Percentiles rank a stretch among this genome's conserved stretches.
Conservation (phyloP, 441 rosid species). For the Arabidopsis lyrata region DNA sequence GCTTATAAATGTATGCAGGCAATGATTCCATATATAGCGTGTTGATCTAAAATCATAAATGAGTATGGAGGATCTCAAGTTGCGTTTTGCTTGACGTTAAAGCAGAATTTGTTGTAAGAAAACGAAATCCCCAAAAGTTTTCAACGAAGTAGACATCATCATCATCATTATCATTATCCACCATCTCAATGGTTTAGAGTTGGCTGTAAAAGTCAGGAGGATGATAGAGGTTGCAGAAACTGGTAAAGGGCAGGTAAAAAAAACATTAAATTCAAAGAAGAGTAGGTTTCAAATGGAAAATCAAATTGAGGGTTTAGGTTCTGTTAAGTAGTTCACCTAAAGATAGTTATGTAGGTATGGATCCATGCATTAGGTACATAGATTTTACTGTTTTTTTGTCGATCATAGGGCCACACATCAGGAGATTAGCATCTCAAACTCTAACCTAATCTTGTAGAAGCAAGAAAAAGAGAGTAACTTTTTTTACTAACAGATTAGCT, state of each 20-base stretch:
- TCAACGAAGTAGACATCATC: constrained; percentile 32
- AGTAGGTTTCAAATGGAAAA: constrained; percentile 26
- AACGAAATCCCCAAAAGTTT: constrained; percentile 18
- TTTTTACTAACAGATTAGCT: constrained; percentile 11
- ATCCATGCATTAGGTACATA: constrained; percentile 26
- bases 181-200: constrained; percentile 10
- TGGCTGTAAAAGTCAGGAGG: constrained; percentile 22
- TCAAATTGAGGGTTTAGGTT: background rate
- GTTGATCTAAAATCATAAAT: constrained; percentile 19
- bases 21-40: constrained; percentile 14
- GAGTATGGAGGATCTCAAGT: constrained; percentile 30
- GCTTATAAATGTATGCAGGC: background rate
- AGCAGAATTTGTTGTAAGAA: constrained; percentile 23
- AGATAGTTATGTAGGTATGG: background rate
- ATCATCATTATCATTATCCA: constrained; percentile 7
- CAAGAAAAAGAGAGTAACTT: constrained; percentile 19
- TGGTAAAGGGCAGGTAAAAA: constrained; percentile 30
- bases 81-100: constrained; percentile 37
- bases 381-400: constrained; percentile 25
- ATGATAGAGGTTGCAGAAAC: constrained; percentile 29
- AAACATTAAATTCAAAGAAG: constrained; percentile 19
- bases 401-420: constrained; percentile 16
- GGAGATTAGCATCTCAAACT: background rate
- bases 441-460: constrained; percentile 31
- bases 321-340: constrained; percentile 44